Evolutionary conservation across 768 basidiomycete species (phyloP).

Genomic region (Termitomyces sp.): DNA sequence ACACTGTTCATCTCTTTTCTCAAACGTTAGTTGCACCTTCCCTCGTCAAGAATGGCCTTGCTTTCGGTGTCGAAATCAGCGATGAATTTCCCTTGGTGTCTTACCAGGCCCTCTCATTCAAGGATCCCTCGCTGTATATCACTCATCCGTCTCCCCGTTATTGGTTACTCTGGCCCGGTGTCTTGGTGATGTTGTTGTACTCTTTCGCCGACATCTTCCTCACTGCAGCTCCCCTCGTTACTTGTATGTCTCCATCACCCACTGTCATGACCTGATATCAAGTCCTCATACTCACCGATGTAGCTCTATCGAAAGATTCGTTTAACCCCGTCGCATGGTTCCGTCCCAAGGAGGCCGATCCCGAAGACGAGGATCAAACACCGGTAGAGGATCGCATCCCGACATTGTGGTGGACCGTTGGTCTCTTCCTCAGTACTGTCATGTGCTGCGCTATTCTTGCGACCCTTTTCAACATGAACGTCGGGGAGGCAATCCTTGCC

Average conservation of each 20-base stretch:
- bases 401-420: constrained; percentile 48
- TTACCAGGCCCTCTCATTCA: constrained; percentile 43
- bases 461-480: constrained; percentile 52
- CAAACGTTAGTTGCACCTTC: constrained; percentile 41
- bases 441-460: constrained; percentile 51
- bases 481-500: constrained; percentile 54
- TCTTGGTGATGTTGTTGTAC: constrained; percentile 59
- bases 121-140: constrained; percentile 37
- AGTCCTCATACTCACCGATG: neutral
- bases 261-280: too few relatives aligned
- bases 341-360: constrained; percentile 23
- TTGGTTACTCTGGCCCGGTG: constrained; percentile 64
- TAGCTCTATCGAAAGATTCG: constrained; percentile 16
- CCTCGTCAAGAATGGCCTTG: constrained; percentile 48
- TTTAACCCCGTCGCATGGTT: constrained; percentile 30
- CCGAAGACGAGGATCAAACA: constrained; percentile 49
- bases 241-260: constrained; percentile 16
- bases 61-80: constrained; percentile 36
- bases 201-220: constrained; percentile 52
- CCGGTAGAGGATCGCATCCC: constrained; percentile 55
- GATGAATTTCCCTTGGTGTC: constrained; percentile 40
- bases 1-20: constrained; percentile 1
- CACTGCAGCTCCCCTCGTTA: constrained; percentile 32
- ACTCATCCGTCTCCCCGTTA: constrained; percentile 50
- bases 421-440: constrained; percentile 44